Evolutionary conservation across 768 basidiomycete genomes (phyloP).

Genomic region (Pleurotus ostreatus): DNA sequence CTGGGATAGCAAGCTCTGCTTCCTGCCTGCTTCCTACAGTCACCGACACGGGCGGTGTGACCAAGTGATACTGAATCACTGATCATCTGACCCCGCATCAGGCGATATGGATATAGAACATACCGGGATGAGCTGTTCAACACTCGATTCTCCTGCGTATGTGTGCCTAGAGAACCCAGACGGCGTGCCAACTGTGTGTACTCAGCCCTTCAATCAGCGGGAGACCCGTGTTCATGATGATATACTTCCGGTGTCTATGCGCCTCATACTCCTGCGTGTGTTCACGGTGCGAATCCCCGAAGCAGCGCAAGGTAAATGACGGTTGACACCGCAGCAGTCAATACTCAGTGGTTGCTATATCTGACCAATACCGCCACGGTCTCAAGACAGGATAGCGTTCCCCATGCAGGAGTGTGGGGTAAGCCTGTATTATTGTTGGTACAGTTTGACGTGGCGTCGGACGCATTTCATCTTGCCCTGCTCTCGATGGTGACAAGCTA

Average conservation of each 20-base stretch:
- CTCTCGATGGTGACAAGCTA: conserved; percentile 7
- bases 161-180: not conserved
- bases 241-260: not conserved
- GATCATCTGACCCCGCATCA: conserved; percentile 2
- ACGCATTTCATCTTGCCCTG: conserved; percentile 1
- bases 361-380: not conserved
- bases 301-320: not conserved
- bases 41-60: not conserved
- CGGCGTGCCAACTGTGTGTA: too few relatives aligned
- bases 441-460: conserved; percentile 6
- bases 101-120: not conserved
- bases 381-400: not conserved
- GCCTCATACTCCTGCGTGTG: not conserved
- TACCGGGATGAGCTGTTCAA: conserved; percentile 1
- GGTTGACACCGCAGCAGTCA: too few relatives aligned
- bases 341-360: too few relatives aligned
- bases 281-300: conserved; percentile 5
- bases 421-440: not conserved
- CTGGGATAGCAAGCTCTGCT: not conserved
- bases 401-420: conserved; percentile 7
- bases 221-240: too few relatives aligned
- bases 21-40: conserved; percentile 5
- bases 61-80: not conserved
- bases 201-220: too few relatives aligned
- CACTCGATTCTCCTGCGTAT: not conserved